Conservation (phyloP, 2,329 filamentous ascomycete species). For the Aureobasidium mangrovei region DNA sequence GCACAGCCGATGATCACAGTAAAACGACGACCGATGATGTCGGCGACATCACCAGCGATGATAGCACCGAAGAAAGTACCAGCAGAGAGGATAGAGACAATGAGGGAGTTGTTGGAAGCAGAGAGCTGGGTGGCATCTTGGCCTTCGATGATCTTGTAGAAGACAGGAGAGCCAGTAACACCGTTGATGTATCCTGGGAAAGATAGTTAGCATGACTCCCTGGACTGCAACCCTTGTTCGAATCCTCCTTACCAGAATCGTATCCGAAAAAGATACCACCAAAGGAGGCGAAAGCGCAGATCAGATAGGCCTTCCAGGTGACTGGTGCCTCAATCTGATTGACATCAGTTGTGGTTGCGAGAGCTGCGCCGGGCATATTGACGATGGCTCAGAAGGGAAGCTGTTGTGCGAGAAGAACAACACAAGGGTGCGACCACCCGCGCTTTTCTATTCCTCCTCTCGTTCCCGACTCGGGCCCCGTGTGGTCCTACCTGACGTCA, state of each 20-base stretch:
- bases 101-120: constrained; percentile 43
- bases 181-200: constrained; percentile 52
- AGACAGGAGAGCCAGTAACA: constrained; percentile 36
- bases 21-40: constrained; percentile 63
- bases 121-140: constrained; percentile 24
- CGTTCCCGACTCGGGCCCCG: constrained; percentile 5
- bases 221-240: not conserved
- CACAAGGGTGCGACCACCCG: not conserved
- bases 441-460: constrained; percentile 8
- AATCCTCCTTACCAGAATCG: constrained; percentile 46
- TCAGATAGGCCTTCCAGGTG: constrained; percentile 32
- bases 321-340: constrained; percentile 45
- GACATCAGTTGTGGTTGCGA: constrained; percentile 40
- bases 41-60: constrained; percentile 67
- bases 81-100: constrained; percentile 65
- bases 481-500: constrained; percentile 3
- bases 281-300: constrained; percentile 42
- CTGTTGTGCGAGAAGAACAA: not conserved
- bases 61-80: constrained; percentile 73
- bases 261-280: constrained; percentile 66
- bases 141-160: constrained; percentile 46
- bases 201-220: not conserved
- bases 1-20: constrained; percentile 63
- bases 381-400: constrained; percentile 2
- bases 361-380: constrained; percentile 15